These are phyloP conservation scores for Starmerella apis DNA, from an alignment of 805 yeast genomes.

Conservation along the genomic window DNA sequence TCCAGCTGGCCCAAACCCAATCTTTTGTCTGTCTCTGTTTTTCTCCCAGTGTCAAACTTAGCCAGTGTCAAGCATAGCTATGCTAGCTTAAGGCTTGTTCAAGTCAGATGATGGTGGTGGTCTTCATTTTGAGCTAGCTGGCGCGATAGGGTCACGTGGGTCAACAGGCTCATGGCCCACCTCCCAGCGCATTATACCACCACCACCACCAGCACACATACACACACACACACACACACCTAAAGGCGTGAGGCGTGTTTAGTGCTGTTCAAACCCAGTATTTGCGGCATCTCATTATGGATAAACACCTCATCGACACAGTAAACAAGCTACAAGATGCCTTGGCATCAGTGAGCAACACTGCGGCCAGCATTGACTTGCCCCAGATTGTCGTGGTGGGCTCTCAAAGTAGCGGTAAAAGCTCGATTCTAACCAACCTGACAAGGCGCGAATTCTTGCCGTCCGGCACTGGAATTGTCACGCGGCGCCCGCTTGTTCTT, in stretches of 20 bases:
- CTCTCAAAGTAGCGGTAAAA: slow-evolving; percentile 81
- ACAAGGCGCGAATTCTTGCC: slow-evolving; percentile 89
- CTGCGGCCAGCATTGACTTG: slow-evolving; percentile 73
- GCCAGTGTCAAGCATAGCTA: too few relatives aligned
- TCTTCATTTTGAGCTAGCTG: too few relatives aligned
- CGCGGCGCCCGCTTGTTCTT: slow-evolving; percentile 72
- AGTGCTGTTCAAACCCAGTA: not conserved
- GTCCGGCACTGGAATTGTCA: slow-evolving; percentile 82
- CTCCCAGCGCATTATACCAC: too few relatives aligned
- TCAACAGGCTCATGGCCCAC: too few relatives aligned
- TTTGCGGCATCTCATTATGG: slow-evolving; percentile 39
- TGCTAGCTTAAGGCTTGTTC: too few relatives aligned
- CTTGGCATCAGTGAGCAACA: slow-evolving; percentile 74
- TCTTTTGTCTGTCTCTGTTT: too few relatives aligned
- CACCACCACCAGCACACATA: not conserved
- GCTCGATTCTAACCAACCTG: slow-evolving; percentile 79
- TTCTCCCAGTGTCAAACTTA: too few relatives aligned
- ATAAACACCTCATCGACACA: slow-evolving; percentile 66
- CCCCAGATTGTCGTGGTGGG: slow-evolving; percentile 89
- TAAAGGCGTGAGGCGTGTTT: not conserved
- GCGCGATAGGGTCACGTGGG: too few relatives aligned
- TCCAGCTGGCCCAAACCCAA: too few relatives aligned
- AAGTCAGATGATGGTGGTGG: too few relatives aligned
- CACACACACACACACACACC: not conserved
- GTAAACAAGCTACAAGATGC: slow-evolving; percentile 83